phyloP scores from a whole-genome alignment of 2,329 filamentous ascomycete species.

The Penicillium glabrum region DNA sequence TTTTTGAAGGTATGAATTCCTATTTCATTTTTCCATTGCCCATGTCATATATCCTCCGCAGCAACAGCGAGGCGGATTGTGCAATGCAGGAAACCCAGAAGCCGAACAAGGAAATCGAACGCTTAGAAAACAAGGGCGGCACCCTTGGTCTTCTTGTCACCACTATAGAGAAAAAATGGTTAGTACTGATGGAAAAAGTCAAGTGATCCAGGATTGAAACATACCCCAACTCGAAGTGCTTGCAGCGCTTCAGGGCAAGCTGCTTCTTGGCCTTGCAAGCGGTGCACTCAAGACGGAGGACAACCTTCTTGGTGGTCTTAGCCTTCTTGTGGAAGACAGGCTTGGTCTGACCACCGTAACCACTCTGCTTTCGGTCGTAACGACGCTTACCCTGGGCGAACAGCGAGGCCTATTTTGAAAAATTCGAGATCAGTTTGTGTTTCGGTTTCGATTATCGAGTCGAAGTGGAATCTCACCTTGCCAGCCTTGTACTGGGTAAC shows the following conservation, averaged over 20 bases:
- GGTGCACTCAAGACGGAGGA: constrained; percentile 96
- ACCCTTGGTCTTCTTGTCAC: constrained; percentile 99
- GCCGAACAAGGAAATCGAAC: constrained; percentile 46
- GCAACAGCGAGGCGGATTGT: constrained; percentile 32
- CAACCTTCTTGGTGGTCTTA: constrained; percentile 99
- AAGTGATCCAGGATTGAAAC: constrained; percentile 39
- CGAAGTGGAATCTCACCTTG: constrained; percentile 61
- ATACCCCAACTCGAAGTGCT: constrained; percentile 99
- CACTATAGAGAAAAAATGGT: constrained; percentile 60
- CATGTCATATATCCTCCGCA: constrained; percentile 39
- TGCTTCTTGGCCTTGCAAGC: constrained; percentile 98
- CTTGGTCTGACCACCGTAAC: constrained; percentile 99
- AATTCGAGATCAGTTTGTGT: constrained; percentile 4
- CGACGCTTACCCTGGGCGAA: constrained; percentile 99
- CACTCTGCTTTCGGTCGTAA: constrained; percentile 98
- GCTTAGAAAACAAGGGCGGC: constrained; percentile 98
- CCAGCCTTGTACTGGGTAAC: constrained; percentile 97
- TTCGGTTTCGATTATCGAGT: constrained; percentile 15
- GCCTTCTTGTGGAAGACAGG: constrained; percentile 99
- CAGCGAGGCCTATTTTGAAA: constrained; percentile 67
- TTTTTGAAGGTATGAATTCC: constrained; percentile 40
- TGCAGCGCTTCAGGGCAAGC: constrained; percentile 98
- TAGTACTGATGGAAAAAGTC: constrained; percentile 32
- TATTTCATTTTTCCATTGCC: constrained; percentile 46
- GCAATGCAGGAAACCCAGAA: constrained; percentile 44